Conservation (phyloP, 257 asterid genomes). For the Solanum clarkiae region DNA sequence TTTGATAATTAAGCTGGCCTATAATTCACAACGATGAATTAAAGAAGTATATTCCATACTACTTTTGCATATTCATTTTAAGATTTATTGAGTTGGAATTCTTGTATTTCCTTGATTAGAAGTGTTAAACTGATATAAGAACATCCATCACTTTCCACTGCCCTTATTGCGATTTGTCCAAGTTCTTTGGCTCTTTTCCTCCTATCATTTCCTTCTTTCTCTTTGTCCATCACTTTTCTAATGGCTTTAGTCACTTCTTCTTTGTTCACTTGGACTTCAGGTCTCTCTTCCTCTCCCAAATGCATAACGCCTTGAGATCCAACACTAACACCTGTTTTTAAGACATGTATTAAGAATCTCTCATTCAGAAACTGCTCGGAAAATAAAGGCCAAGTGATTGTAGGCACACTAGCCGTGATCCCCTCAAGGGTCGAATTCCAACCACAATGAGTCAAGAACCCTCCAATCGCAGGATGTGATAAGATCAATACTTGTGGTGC, state of each 20-base stretch:
- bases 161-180: not conserved
- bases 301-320: not conserved
- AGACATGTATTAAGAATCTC: not conserved
- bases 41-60: not conserved
- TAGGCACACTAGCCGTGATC: not conserved
- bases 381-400: not conserved
- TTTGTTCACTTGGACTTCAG: not conserved
- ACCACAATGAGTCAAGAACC: slow-evolving; percentile 5
- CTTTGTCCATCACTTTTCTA: not conserved
- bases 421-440: slow-evolving; percentile 4
- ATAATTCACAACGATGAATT: not conserved
- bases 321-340: not conserved
- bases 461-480: not conserved
- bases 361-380: not conserved
- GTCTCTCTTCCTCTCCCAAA: not conserved
- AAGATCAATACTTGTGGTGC: not conserved
- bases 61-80: not conserved
- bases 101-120: not conserved
- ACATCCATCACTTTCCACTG: not conserved
- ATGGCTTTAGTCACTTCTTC: not conserved
- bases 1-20: not conserved
- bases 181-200: not conserved
- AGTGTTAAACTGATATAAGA: not conserved
- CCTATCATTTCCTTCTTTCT: not conserved
- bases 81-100: not conserved